Conservation (phyloP, 805 yeast species). For the Sugiyamaella valdiviana region DNA sequence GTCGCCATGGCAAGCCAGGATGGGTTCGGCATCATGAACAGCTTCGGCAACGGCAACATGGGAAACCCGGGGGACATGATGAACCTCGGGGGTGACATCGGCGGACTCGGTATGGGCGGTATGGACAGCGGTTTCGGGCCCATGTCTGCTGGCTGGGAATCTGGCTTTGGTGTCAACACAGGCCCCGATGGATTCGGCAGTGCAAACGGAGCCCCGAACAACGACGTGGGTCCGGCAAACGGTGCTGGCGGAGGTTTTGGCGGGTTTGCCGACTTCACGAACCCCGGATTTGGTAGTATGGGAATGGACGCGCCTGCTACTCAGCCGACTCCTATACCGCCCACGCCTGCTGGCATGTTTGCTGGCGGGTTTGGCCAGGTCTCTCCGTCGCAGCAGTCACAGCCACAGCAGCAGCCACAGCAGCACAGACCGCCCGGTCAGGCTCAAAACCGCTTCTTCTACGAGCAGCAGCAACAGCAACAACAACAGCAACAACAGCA, state of each 20-base stretch:
- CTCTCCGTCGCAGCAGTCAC: not conserved
- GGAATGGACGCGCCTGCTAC: not conserved
- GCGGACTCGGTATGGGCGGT: not conserved
- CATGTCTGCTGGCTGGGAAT: not conserved
- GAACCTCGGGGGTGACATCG: not conserved
- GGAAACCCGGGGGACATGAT: not conserved
- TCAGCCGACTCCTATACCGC: not conserved
- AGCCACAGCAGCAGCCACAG: not conserved
- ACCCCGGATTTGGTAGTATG: not conserved
- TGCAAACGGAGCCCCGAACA: conserved; percentile 1
- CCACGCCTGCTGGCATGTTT: not conserved
- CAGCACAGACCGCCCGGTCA: not conserved
- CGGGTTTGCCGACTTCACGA: not conserved
- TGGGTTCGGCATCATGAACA: conserved; percentile 13
- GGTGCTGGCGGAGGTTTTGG: not conserved
- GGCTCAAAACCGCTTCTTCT: not conserved
- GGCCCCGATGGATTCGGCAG: not conserved
- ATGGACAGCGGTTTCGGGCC: not conserved
- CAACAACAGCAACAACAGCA: conserved; percentile 2
- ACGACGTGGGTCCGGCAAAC: conserved; percentile 1
- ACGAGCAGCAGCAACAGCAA: not conserved
- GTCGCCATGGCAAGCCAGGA: conserved; percentile 9
- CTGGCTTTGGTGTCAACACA: not conserved
- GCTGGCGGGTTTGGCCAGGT: not conserved
- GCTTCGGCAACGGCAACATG: conserved; percentile 6